Base-by-base conservation (phyloP, 202 grass and related monocot genomes). In the Sporobolus alterniflorus region DNA sequence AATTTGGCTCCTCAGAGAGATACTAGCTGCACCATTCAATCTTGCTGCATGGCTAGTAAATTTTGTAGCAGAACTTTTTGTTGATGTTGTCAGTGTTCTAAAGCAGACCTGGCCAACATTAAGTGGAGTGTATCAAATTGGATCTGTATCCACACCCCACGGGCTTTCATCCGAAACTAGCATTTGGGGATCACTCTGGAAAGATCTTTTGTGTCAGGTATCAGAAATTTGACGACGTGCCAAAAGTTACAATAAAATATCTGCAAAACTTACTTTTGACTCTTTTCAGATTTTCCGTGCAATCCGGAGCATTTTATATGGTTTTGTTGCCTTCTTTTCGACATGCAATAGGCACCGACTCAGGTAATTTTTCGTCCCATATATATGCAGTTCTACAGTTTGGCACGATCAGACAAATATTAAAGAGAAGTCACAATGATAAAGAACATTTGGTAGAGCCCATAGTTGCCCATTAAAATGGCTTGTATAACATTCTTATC, bases 131-230 rank as follows among this genome's bases (percentile, higher is more conserved):
- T 94, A 92, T 83, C 87, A 98, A 84, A 70, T 87, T 87, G 77
- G 84, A 50, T 92, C 85, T 85, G 73, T 86, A 34, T 83, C 89
- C 44, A 59, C 81, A 52, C 61, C 89, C 33, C 55, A 89, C 49
- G 87, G 69, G 22, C 66, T 90, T 84, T 54, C 87, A 55, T 89
- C 88, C 6, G 96, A 98, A 80, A 73, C 62, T 76, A 89, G 80
- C 28, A 84, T 90, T 17, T 82, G 88, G 89, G 81, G 74, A 25
- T 86, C 85, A 60, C 89, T 98, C 26, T 98, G 96, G 96, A 95
- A 98, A 80, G 96, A 98, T 87, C 89, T 98, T 84, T 81, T 96
- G 60, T 98, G 90, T 78, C 89, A 98, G 93, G 96, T 98, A 86
- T 12, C 26, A 74, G 11, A 66, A 76, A 22, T 82, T 82, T 50